Evolutionary conservation across 768 basidiomycete species (phyloP), one percentile per base, ranked within the genome.

Genomic region (Kwoniella dejecticola): DNA sequence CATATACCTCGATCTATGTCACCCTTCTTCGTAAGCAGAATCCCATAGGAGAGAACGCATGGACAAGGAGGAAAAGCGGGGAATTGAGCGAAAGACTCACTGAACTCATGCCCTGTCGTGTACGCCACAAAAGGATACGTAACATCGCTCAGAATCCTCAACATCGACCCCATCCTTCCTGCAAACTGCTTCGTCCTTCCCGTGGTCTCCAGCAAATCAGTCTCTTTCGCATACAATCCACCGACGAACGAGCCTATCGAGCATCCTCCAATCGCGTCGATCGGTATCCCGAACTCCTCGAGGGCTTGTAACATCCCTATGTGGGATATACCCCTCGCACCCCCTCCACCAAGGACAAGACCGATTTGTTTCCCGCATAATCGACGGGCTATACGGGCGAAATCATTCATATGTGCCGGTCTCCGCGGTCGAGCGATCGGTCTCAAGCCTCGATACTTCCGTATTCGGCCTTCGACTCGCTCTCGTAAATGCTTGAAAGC

Each of bases 271-370:
- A 97, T 87, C 68, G 93, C 89, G 70, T 99, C 96, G 52, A 99
- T 88, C 0, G 96, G 96, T 54, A 98, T 89, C 3, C 89, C 88
- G 54, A 85, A 87, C 73, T 99, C 96, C 70, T 93, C 90, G 64
- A 98, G 75, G 2, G 94, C 95, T 44, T 89, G 88, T 57, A 99
- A 84, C 63, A 93, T 84, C n/a, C 96, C 96, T 45, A 89, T 79
- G 74, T 90, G 88, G 0, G 87, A 84, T 44, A 89, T 82, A n/a
- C 88, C 96, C 41, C 96, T 84, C 15, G 94, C 96, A 17, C 96
- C 96, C n/a, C 96, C 96, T 5, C 96, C 96, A 19, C 96, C 96
- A 1, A 99, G 84, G 6, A 98, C 93, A 44, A 99, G 81, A 0
- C 94, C 96, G 60, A 98, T 89, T 7, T 90, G 91, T 70, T 87